These are phyloP conservation scores for Colletotrichum sp. DNA, from an alignment of 2,329 filamentous ascomycete genomes.

Conservation along the genomic window DNA sequence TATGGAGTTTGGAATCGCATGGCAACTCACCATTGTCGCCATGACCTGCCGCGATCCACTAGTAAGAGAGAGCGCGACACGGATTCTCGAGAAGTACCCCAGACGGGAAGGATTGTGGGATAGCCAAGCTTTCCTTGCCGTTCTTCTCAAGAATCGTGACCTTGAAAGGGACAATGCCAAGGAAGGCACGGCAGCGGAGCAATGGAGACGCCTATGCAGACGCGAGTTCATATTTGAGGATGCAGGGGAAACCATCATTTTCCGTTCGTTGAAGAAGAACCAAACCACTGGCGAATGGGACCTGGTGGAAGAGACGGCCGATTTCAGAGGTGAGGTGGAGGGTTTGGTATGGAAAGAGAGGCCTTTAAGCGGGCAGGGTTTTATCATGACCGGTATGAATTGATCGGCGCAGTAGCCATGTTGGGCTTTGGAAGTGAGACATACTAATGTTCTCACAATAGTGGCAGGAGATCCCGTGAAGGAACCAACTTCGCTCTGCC, in stretches of 20 bases:
- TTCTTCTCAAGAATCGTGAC: constrained; percentile 40
- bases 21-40: constrained; percentile 46
- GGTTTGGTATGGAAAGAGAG: constrained; percentile 37
- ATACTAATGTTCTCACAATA: neutral
- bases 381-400: constrained; percentile 31
- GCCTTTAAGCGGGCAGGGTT: constrained; percentile 38
- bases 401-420: constrained; percentile 23
- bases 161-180: constrained; percentile 35
- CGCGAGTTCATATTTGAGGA: constrained; percentile 46
- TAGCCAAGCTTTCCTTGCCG: constrained; percentile 42
- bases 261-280: constrained; percentile 38
- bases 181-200: constrained; percentile 37
- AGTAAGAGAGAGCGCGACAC: constrained; percentile 43
- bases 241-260: constrained; percentile 32
- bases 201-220: constrained; percentile 44
- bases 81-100: constrained; percentile 44
- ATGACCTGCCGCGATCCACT: constrained; percentile 44
- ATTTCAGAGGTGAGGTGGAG: constrained; percentile 31
- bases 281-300: constrained; percentile 35
- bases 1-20: constrained; percentile 51
- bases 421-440: neutral
- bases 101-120: constrained; percentile 49
- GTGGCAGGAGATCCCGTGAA: neutral
- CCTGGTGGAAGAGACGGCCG: constrained; percentile 41
- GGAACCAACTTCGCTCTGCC: neutral